phyloP scores from a whole-genome alignment of 345 rosid genomes.

The Ceriops zippeliana region DNA sequence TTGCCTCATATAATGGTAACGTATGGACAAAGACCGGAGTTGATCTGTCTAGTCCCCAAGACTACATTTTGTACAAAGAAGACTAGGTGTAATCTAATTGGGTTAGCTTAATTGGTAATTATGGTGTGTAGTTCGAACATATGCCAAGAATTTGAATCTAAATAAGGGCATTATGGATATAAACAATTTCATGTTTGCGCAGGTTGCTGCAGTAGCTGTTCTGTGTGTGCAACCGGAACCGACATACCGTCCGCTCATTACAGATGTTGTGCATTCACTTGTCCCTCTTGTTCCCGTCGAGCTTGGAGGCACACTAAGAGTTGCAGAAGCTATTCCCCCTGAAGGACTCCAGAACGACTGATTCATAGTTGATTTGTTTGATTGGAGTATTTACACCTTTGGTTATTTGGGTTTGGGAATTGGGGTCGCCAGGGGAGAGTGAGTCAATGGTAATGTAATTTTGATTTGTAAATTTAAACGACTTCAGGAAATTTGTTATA shows the following conservation, averaged over 20 bases:
- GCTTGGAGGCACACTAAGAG: slow-evolving; percentile 82
- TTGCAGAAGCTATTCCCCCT: slow-evolving; percentile 21
- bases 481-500: not conserved
- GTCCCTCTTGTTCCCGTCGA: slow-evolving; percentile 75
- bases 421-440: not conserved
- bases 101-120: no score
- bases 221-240: slow-evolving; percentile 94
- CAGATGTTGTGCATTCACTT: slow-evolving; percentile 86
- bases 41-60: not conserved
- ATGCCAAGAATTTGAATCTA: no score
- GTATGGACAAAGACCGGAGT: not conserved
- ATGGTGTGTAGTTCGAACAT: no score
- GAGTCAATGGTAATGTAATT: slow-evolving; percentile 1
- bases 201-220: slow-evolving; percentile 97
- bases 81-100: no score
- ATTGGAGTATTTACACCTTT: not conserved
- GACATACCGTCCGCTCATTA: slow-evolving; percentile 80
- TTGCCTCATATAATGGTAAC: not conserved
- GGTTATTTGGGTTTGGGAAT: not conserved
- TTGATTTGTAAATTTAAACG: slow-evolving; percentile 27
- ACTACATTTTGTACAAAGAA: no score
- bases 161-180: no score
- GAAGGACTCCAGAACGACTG: slow-evolving; percentile 3
- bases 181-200: slow-evolving; percentile 11
- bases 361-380: not conserved